Percentiles rank a stretch among this genome's conserved stretches.
Evolutionary conservation across 495 filamentous ascomycete genomes (phyloP).

Genomic region (Hypomontagnella submonticulosa): DNA sequence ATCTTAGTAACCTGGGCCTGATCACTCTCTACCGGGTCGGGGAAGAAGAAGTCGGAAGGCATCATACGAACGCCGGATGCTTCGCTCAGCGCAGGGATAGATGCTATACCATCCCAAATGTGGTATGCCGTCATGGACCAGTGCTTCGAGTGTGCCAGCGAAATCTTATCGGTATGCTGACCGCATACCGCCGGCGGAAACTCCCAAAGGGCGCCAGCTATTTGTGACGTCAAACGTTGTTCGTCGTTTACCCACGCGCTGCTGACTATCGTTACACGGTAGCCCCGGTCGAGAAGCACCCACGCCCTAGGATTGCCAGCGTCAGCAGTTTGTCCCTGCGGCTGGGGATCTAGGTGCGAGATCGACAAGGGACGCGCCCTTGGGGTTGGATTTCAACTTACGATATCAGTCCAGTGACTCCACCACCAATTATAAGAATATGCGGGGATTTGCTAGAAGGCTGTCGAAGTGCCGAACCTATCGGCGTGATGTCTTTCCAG

Average conservation of each 20-base stretch:
- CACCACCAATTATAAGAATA: slow-evolving; percentile 58
- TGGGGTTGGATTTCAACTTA: slow-evolving; percentile 32
- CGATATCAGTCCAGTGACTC: slow-evolving; percentile 57
- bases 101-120: slow-evolving; percentile 56
- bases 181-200: slow-evolving; percentile 62
- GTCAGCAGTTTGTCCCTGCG: slow-evolving; percentile 23
- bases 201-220: slow-evolving; percentile 64
- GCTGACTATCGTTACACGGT: slow-evolving; percentile 60
- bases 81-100: slow-evolving; percentile 44
- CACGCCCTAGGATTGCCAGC: slow-evolving; percentile 46
- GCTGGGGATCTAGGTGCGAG: background rate
- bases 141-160: slow-evolving; percentile 52
- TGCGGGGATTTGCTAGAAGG: slow-evolving; percentile 48
- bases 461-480: slow-evolving; percentile 42
- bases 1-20: slow-evolving; percentile 51
- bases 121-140: slow-evolving; percentile 60
- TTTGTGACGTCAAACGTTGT: slow-evolving; percentile 61
- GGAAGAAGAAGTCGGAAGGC: slow-evolving; percentile 55
- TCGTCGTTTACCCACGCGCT: slow-evolving; percentile 55
- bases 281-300: slow-evolving; percentile 61
- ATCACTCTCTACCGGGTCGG: slow-evolving; percentile 49
- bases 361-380: background rate
- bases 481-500: slow-evolving; percentile 47
- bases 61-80: slow-evolving; percentile 58
- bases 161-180: slow-evolving; percentile 56